Evolutionary conservation across 176 grass and related monocot genomes (phyloP), one percentile per base, ranked within the genome.

Genomic region (Oryza officinalis): DNA sequence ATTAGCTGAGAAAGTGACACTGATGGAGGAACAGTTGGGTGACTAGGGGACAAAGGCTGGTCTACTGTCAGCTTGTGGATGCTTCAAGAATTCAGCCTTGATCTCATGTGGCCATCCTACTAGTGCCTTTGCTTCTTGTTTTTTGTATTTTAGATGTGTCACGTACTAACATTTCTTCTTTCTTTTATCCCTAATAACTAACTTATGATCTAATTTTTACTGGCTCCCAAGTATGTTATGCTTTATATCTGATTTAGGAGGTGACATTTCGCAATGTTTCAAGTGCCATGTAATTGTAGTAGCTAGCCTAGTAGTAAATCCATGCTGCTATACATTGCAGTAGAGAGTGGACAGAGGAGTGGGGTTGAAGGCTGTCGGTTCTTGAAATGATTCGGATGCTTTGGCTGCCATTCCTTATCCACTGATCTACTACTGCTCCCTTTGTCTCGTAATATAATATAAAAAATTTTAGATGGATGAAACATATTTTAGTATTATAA

Each of bases 11-110:
- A 77, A 77, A 82, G 86, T 10, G 73, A 77, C 65, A 27, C 27
- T 70, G 50, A 71, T 66, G 63, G 64, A 74, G 63, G 87, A 84
- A 80, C 63, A 84, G 81, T 63, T 63, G 81, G 76, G 27, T 63
- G 81, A 84, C 87, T 20, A 38, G 87, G 87, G 77, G 65, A 89
- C 87, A 89, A 30, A 9, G 37, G 9, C 70, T 85, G 82, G 49
- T 70, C 82, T 27, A 49, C 87, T 64, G 77, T 89, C 87, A 89
- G 70, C 20, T 17, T 75, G 33, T 76, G 35, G 46, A 20, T 60
- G 46, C 20, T 46, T n/a, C 27, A 27, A 35, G 9, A 13, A n/a
- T 37, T 37, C 35, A 60, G 46, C 0, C 46, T 22, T 74, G 25
- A 70, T 78, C 74, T 11, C 1, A 38, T 38, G 37, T 44, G 83